phyloP scores from a whole-genome alignment of 768 basidiomycete genomes.

The Jaapia argillacea region DNA sequence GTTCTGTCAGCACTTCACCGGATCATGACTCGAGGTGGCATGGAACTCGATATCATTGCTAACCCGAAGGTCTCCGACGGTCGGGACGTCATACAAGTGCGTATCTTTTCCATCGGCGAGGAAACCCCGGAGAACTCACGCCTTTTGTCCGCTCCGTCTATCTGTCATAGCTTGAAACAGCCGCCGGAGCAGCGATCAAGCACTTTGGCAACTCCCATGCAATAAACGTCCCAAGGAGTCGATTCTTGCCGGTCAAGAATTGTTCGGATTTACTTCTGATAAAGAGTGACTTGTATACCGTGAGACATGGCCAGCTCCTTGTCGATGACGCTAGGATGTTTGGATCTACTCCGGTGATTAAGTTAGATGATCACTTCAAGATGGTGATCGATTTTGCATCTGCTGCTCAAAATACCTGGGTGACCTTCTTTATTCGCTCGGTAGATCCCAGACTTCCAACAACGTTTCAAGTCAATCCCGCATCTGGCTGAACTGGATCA shows the following conservation, averaged over 20 bases:
- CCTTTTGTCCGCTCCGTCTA: conserved; percentile 2
- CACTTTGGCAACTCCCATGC: conserved; percentile 58
- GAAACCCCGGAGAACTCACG: no score
- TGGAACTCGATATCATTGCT: conserved; percentile 77
- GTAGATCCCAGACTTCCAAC: conserved; percentile 52
- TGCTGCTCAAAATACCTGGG: neutral
- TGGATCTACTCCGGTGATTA: conserved; percentile 59
- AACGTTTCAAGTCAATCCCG: conserved; percentile 69
- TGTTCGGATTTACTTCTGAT: conserved; percentile 58
- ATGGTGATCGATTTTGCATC: conserved; percentile 30
- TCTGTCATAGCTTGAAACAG: conserved; percentile 69
- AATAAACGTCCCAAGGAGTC: conserved; percentile 62
- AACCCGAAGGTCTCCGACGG: conserved; percentile 64
- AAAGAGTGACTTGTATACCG: conserved; percentile 61
- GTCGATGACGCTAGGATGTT: conserved; percentile 53
- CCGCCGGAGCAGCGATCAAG: conserved; percentile 86
- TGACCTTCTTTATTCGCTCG: neutral
- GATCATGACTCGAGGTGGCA: conserved; percentile 52
- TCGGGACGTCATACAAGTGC: conserved; percentile 54
- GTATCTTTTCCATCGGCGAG: no score
- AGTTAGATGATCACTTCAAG: conserved; percentile 72
- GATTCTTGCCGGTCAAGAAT: conserved; percentile 60
- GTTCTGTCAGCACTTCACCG: conserved; percentile 50
- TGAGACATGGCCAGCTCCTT: conserved; percentile 59
- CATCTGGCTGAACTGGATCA: conserved; percentile 67